A percentile compares a stretch with the other conserved stretches of the same genome.
These are phyloP conservation scores for Cladorrhinum sp. DNA, from an alignment of 2,329 filamentous ascomycete genomes.

Conservation along the genomic window DNA sequence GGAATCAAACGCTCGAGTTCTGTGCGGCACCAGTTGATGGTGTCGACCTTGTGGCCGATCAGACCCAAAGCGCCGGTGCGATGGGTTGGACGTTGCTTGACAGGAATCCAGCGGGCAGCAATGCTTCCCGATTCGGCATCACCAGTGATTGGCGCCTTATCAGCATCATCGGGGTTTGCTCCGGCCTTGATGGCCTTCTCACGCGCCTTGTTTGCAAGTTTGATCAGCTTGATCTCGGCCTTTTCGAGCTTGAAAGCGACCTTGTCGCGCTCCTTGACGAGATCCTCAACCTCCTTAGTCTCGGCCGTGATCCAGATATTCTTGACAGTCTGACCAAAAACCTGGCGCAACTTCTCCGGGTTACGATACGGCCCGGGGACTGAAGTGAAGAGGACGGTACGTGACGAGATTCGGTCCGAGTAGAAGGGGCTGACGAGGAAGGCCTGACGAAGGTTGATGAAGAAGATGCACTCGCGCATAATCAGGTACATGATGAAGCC, in stretches of 20 bases:
- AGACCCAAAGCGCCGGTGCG: conserved; percentile 64
- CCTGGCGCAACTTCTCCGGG: conserved; percentile 69
- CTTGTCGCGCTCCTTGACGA: conserved; percentile 78
- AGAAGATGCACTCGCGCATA: conserved; percentile 84
- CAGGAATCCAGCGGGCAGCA: conserved; percentile 70
- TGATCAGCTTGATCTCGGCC: conserved; percentile 83
- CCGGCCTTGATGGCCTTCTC: conserved; percentile 65
- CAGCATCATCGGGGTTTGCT: conserved; percentile 39
- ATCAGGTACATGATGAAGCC: conserved; percentile 86
- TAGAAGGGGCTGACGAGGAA: conserved; percentile 85
- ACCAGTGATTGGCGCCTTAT: conserved; percentile 46
- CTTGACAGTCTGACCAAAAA: conserved; percentile 80
- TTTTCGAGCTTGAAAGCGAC: conserved; percentile 78
- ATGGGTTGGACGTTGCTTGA: conserved; percentile 74
- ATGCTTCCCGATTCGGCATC: conserved; percentile 68
- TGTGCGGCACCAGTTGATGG: conserved; percentile 81
- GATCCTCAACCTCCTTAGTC: conserved; percentile 71
- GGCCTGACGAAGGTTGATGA: conserved; percentile 88
- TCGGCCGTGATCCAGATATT: conserved; percentile 82
- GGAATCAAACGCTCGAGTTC: conserved; percentile 75
- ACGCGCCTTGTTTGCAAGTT: conserved; percentile 69
- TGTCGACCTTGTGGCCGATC: conserved; percentile 87
- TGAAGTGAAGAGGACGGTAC: conserved; percentile 84
- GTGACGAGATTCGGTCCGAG: conserved; percentile 79
- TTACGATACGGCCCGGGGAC: conserved; percentile 78